Conservation (phyloP, 2,329 filamentous ascomycete species). For the Lasiodiplodia theobromae region DNA sequence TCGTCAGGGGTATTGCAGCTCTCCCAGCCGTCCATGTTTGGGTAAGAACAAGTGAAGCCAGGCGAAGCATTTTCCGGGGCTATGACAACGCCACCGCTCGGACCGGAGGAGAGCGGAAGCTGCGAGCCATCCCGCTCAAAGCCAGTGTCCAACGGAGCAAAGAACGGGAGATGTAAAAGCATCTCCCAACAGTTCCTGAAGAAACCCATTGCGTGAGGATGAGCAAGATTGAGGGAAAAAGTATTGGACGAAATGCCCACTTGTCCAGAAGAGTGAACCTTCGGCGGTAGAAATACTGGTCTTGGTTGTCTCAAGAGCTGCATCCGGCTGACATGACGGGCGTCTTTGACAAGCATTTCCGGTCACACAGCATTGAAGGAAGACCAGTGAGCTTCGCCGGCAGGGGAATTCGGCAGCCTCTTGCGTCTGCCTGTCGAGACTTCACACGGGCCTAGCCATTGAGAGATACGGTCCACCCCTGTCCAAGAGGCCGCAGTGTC, state of each 20-base stretch:
- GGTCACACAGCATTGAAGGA: conserved; percentile 4
- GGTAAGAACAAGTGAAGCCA: conserved; percentile 36
- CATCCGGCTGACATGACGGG: conserved; percentile 12
- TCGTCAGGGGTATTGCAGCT: conserved; percentile 35
- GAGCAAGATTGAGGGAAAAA: conserved; percentile 18
- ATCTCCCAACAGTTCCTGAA: conserved; percentile 25
- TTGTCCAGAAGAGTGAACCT: neutral
- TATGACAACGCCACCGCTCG: neutral
- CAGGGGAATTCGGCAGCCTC: conserved; percentile 2
- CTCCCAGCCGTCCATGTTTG: conserved; percentile 33
- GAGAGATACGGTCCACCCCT: neutral
- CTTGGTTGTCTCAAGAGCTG: conserved; percentile 18
- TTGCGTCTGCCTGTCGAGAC: neutral
- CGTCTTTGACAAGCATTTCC: conserved; percentile 1
- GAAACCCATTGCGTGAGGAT: conserved; percentile 18
- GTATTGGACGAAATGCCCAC: neutral
- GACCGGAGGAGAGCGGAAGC: conserved; percentile 11
- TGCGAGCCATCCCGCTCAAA: conserved; percentile 17
- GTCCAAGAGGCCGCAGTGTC: neutral
- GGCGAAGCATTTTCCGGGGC: conserved; percentile 22
- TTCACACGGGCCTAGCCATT: conserved; percentile 6
- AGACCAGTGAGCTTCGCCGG: neutral
- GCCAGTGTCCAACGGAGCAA: conserved; percentile 1
- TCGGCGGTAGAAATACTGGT: conserved; percentile 20
- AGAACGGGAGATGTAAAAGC: conserved; percentile 25